Conservation (phyloP, 2,329 filamentous ascomycete species). For the Ophiocordyceps polyrhachis-furcata region DNA sequence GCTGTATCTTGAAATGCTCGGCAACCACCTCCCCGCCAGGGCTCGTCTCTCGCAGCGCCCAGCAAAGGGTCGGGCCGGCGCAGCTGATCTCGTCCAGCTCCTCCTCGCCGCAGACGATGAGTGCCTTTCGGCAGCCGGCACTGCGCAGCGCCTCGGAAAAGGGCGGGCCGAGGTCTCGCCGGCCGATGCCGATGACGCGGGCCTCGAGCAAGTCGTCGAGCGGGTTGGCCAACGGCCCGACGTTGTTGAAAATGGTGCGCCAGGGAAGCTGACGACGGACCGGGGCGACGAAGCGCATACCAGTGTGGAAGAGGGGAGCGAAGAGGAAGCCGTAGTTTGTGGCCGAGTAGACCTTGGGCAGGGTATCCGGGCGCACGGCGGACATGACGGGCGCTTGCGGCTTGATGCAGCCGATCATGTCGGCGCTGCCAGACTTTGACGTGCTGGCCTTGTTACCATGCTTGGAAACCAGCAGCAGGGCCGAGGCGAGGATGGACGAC, state of each 20-base stretch:
- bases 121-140: constrained; percentile 59
- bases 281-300: constrained; percentile 75
- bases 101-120: constrained; percentile 86
- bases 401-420: constrained; percentile 61
- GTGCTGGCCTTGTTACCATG: constrained; percentile 94
- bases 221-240: constrained; percentile 84
- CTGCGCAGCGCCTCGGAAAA: constrained; percentile 73
- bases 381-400: constrained; percentile 56
- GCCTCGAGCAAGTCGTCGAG: constrained; percentile 72
- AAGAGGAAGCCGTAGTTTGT: constrained; percentile 94
- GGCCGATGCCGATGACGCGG: constrained; percentile 80
- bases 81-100: constrained; percentile 92
- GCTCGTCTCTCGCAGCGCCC: constrained; percentile 45
- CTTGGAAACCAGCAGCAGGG: constrained; percentile 72
- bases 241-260: constrained; percentile 92
- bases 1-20: constrained; percentile 59
- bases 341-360: constrained; percentile 53
- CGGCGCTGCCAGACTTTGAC: constrained; percentile 86
- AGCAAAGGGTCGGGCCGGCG: constrained; percentile 75
- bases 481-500: constrained; percentile 76
- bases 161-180: constrained; percentile 68
- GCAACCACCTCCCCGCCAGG: constrained; percentile 30
- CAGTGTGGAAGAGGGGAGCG: constrained; percentile 88
- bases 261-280: constrained; percentile 79
- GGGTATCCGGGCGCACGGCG: constrained; percentile 52